Base-by-base conservation (phyloP, 495 filamentous ascomycete species). In the Aspergillus indologenus region DNA sequence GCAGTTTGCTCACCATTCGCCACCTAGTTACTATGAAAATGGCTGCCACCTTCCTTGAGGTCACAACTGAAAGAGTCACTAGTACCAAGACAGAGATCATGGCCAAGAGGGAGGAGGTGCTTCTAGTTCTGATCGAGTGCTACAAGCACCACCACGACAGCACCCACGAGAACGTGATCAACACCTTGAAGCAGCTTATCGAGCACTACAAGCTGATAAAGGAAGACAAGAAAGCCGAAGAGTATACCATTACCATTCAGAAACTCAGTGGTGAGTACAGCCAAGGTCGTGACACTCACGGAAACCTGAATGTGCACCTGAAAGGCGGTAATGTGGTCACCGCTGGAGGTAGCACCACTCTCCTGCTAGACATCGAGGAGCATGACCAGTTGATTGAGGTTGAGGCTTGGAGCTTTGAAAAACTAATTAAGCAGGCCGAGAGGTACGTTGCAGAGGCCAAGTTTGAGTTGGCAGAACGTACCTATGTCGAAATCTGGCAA, bases 401-500 rank as follows among this genome's bases (percentile, higher is more conserved):
- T 5, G 56, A 61, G 31, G 51, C 56, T 0, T 58, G 53, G 17
- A 58, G 64, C 26, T 57, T 69, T 5, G 60, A 57, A 19, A 34
- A 54, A 11, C 22, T 61, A 29, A 53, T 67, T n/a, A 48, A 58
- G 31, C 29, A 34, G 17, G 64, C 67, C 1, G 64, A 65, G 23
- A 53, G 65, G 24, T 70, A 71, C 53, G 42, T 58, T 17, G 61
- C 68, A 0, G 63, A 70, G 21, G 66, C 71, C 31, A 61, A 61
- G 18, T 34, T 69, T 11, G 31, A 56, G 18, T 53, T 68, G 29
- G 72, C 72, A 0, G 74, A 76, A 58, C 65, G 68, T 12, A 60
- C 63, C 8, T 76, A 74, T 48, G 66, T 75, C 52, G 72, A 76
- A 56, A 68, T 71, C 40, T 76, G 74, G 74, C 72, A 75, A 56